Percentiles rank a stretch among this genome's conserved stretches.
These are phyloP conservation scores for Austroboletus eburneus DNA, from an alignment of 768 basidiomycete species.

Conservation along the genomic window DNA sequence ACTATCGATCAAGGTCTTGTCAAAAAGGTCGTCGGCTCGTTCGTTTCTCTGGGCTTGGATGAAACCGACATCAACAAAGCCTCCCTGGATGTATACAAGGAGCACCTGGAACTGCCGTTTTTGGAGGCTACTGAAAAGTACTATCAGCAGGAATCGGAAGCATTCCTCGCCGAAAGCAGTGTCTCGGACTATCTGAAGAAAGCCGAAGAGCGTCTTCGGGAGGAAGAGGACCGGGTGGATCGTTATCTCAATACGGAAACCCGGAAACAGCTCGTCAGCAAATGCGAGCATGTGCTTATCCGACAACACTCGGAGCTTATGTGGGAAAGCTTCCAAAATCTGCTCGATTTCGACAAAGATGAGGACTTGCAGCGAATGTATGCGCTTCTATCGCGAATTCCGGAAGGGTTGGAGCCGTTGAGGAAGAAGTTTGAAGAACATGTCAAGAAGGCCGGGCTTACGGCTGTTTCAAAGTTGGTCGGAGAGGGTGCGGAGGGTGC, in stretches of 20 bases:
- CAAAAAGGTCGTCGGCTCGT: slow-evolving; percentile 92
- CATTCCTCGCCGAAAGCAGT: slow-evolving; percentile 83
- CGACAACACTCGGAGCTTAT: slow-evolving; percentile 78
- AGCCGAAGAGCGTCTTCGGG: slow-evolving; percentile 86
- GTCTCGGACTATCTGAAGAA: slow-evolving; percentile 95
- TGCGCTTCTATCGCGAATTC: slow-evolving; percentile 83
- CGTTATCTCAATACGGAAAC: slow-evolving; percentile 89
- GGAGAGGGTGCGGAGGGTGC: slow-evolving; percentile 50
- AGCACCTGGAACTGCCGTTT: slow-evolving; percentile 88
- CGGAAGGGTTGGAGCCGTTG: slow-evolving; percentile 85
- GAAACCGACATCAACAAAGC: slow-evolving; percentile 89
- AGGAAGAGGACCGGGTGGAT: slow-evolving; percentile 95
- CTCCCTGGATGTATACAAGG: slow-evolving; percentile 89
- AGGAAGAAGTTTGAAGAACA: slow-evolving; percentile 93
- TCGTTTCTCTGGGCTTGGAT: slow-evolving; percentile 92
- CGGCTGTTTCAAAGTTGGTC: slow-evolving; percentile 70
- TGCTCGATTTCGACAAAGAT: slow-evolving; percentile 91
- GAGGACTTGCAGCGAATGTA: slow-evolving; percentile 97
- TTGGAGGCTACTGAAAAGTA: slow-evolving; percentile 84
- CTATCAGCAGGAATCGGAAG: slow-evolving; percentile 88
- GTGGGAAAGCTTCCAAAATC: slow-evolving; percentile 88
- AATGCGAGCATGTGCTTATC: slow-evolving; percentile 92
- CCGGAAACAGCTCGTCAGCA: slow-evolving; percentile 70
- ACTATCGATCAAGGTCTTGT: slow-evolving; percentile 88
- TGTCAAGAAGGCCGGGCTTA: slow-evolving; percentile 86